These are phyloP conservation scores for Astrephomene gubernaculifera DNA, from an alignment of 139 green algal species.

Conservation along the genomic window DNA sequence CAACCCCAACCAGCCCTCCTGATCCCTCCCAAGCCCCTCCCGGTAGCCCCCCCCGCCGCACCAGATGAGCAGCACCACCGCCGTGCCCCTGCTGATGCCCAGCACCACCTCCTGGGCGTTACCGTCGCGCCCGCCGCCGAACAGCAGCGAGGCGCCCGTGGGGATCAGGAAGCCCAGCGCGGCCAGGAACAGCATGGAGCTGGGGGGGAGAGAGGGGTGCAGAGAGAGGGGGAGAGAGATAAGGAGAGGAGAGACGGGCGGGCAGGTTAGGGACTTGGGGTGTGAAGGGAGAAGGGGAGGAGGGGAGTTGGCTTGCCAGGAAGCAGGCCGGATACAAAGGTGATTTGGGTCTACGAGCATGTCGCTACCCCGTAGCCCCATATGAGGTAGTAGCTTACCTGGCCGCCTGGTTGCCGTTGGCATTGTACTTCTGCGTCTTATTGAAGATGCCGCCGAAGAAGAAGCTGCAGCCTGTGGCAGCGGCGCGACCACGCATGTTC, in stretches of 20 bases:
- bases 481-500: too few relatives aligned
- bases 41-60: not conserved
- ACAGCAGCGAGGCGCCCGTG: conserved; percentile 54
- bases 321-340: too few relatives aligned
- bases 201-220: not conserved
- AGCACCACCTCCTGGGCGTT: conserved; percentile 16
- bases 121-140: not conserved
- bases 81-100: conserved; percentile 32
- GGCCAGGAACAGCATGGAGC: conserved; percentile 84
- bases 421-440: conserved; percentile 84
- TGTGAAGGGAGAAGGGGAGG: not conserved
- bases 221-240: not conserved
- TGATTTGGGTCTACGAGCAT: too few relatives aligned
- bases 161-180: conserved; percentile 85
- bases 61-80: conserved; percentile 38
- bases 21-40: not conserved
- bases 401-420: conserved; percentile 73
- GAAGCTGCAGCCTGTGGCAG: conserved; percentile 92
- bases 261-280: not conserved
- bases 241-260: not conserved
- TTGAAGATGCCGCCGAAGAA: conserved; percentile 82
- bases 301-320: not conserved
- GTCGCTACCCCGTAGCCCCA: too few relatives aligned
- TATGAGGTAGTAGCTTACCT: too few relatives aligned
- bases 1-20: not conserved